Percentiles rank a stretch among this genome's conserved stretches.
Evolutionary conservation across 495 filamentous ascomycete species (phyloP).

Genomic region (Neurospora intermedia): DNA sequence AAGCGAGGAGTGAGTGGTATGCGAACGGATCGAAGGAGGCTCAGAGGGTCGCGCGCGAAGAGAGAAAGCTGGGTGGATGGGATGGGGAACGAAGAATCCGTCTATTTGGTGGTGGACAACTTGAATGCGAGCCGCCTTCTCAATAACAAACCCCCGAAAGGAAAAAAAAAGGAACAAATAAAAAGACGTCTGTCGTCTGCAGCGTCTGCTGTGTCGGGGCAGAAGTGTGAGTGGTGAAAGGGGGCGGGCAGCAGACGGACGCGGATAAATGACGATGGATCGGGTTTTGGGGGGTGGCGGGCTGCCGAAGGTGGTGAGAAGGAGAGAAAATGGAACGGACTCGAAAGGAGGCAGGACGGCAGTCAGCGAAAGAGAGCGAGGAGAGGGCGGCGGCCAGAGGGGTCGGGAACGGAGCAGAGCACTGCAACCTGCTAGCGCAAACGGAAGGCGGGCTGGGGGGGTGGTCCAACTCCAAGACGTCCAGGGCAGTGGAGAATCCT

Average conservation of each 20-base stretch:
- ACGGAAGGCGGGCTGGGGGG: not conserved
- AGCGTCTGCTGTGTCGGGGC: not conserved
- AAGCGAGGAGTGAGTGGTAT: not conserved
- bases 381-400: not conserved
- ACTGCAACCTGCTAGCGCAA: not conserved
- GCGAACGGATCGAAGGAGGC: not conserved
- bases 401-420: not conserved
- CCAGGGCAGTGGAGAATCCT: not conserved
- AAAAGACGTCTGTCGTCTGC: not conserved
- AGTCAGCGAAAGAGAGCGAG: not conserved
- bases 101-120: not conserved
- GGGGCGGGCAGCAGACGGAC: not conserved
- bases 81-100: not conserved
- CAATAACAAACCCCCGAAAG: not conserved
- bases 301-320: not conserved
- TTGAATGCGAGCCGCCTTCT: not conserved
- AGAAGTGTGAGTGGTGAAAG: not conserved
- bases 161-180: not conserved
- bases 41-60: not conserved
- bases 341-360: not conserved
- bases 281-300: not conserved
- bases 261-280: not conserved
- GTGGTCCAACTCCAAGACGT: not conserved
- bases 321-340: not conserved
- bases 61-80: not conserved